Base-by-base conservation (phyloP, 2,329 filamentous ascomycete genomes). In the Calonectria hawksworthii region DNA sequence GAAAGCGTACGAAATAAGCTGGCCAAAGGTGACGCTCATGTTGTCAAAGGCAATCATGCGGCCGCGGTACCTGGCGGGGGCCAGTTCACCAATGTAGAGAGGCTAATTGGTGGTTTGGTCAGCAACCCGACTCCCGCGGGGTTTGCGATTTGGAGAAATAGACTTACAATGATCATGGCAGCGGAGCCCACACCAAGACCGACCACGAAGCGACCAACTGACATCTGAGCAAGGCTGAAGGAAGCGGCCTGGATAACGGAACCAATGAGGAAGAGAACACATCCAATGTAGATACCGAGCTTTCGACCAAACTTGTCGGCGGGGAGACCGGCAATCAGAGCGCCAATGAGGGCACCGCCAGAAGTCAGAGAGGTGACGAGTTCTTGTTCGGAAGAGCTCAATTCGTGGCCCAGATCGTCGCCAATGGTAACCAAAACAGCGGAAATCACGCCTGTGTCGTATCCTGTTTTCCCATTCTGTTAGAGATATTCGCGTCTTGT, bases 361-460 rank as follows among this genome's bases (percentile, higher is more conserved):
- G 86, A 88, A 18, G 86, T 88, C 21, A 90, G 83, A 0, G 88
- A 89, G 0, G 88, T 90, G 44, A 90, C 85, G 30, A 89, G 82
- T 75, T 90, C 88, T 76, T 88, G 86, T 74, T 90, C 73, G 13
- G 65, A 41, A 10, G 73, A 70, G 41, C 52, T 54, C 23, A 75
- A 44, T 9, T 75, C 34, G 52, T 75, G 73, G 51, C 73, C 73
- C 16, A 75, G 34, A n/a, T 77, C 75, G 7, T 70, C 66, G 82
- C 84, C 74, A 74, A 88, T 79, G 47, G 84, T 86, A 41, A 89
- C 86, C 0, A 89, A 81, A 10, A 89, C 88, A 0, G 86, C 87
- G 1, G 86, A 88, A 59, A 89, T 89, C 77, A 88, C 85, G 28
- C 87, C 87, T 21, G 87, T 89, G 65, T 89, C 88, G 71, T 89